Conservation (phyloP, 2,329 filamentous ascomycete species). For the Exophiala bonariae region DNA sequence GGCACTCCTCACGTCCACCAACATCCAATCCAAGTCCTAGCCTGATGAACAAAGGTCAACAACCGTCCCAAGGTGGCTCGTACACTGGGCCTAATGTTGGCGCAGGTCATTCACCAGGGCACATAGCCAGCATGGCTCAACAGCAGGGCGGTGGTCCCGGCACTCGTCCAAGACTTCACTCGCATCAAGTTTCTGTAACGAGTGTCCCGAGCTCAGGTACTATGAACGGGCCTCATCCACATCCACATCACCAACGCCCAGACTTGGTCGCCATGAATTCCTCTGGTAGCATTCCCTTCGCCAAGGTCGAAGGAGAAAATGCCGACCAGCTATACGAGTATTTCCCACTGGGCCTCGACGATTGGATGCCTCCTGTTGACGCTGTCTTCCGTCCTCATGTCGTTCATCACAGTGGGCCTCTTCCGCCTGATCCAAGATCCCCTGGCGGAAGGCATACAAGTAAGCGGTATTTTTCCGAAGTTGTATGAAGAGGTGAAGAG, state of each 20-base stretch:
- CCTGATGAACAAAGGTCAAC: constrained; percentile 24
- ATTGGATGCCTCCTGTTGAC: constrained; percentile 88
- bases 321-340: constrained; percentile 91
- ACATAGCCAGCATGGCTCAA: constrained; percentile 6
- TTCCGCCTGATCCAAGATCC: constrained; percentile 23
- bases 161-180: constrained; percentile 18
- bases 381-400: constrained; percentile 90
- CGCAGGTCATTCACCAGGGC: constrained; percentile 12
- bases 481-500: constrained; percentile 14
- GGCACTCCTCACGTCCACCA: constrained; percentile 27
- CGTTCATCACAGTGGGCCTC: constrained; percentile 68
- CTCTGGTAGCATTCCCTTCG: constrained; percentile 7
- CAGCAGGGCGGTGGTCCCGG: not conserved
- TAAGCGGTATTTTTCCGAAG: constrained; percentile 29
- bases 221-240: constrained; percentile 5
- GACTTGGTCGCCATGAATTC: constrained; percentile 19
- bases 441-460: constrained; percentile 24
- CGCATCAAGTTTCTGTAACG: constrained; percentile 22
- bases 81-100: no score
- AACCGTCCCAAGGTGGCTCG: not conserved
- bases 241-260: constrained; percentile 8
- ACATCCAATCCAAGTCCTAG: constrained; percentile 29
- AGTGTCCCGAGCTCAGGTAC: constrained; percentile 13
- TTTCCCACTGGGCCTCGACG: constrained; percentile 85
- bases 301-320: constrained; percentile 18